Evolutionary conservation across 768 basidiomycete species (phyloP).

Genomic region (Pisolithus orientalis): DNA sequence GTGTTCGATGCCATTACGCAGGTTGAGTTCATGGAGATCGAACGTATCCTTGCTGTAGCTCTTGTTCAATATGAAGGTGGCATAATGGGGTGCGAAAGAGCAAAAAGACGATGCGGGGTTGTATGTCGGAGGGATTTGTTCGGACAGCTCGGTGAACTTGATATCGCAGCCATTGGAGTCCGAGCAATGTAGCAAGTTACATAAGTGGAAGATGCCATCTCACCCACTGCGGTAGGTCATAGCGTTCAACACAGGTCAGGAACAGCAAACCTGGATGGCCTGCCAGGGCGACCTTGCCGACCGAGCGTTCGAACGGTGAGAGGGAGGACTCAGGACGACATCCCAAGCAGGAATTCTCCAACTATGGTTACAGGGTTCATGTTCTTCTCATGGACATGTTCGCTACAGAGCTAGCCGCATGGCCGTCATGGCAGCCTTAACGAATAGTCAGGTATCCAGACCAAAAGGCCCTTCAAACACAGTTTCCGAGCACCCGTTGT

Average conservation of each 20-base stretch:
- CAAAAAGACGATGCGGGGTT: constrained; percentile 69
- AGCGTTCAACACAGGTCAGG: constrained; percentile 73
- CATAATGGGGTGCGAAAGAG: constrained; percentile 55
- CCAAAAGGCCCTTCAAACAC: no score
- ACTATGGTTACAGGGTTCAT: not conserved
- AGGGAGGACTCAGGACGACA: constrained; percentile 34
- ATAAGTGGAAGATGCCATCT: no score
- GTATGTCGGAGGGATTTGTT: constrained; percentile 46
- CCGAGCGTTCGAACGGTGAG: constrained; percentile 21
- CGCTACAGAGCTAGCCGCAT: no score
- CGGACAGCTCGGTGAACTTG: constrained; percentile 43
- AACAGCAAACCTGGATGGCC: constrained; percentile 56
- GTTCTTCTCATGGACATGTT: no score
- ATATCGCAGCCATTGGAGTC: constrained; percentile 57
- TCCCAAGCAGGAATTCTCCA: constrained; percentile 44
- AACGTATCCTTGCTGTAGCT: constrained; percentile 52
- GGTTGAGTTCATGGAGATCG: constrained; percentile 58
- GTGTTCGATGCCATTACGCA: constrained; percentile 38
- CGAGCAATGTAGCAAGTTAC: constrained; percentile 31
- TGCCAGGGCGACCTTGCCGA: constrained; percentile 50
- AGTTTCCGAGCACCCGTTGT: no score
- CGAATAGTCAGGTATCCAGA: no score
- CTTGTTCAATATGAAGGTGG: constrained; percentile 51
- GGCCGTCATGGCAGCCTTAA: no score
- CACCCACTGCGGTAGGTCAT: constrained; percentile 76